Base-by-base conservation (phyloP, 176 grass and related monocot species). In the Luzula sylvatica region DNA sequence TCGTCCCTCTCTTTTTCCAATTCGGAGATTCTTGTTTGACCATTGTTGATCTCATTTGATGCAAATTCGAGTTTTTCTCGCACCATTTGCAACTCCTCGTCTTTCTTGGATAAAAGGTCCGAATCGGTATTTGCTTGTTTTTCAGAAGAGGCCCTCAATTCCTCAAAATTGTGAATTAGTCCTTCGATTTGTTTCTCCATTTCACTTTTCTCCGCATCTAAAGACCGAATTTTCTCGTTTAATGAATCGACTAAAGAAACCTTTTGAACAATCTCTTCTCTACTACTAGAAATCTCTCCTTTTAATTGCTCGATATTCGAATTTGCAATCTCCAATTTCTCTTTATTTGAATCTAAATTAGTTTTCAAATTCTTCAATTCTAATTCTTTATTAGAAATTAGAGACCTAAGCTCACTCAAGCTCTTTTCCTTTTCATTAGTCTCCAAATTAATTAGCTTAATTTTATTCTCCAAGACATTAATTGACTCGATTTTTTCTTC, bases 1-100 rank as follows among this genome's bases (percentile, higher is more conserved):
- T 64, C 65, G 62, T 78, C 49, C 72, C 71, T 62, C 74, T 99
- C 82, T 28, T 65, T 72, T 56, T 82, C 82, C 75, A 99, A 45
- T 48, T 75, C 61, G 46, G 66, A 22, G 47, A 99, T 81, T 65
- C 47, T 77, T 51, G 54, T 68, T 49, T 23, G 69, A 66, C 71
- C 72, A 59, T 78, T 92, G 51, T 13, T 78, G 39, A 74, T 73
- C 43, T 92, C 78, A 58, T 23, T 67, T 69, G 92, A 66, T 53
- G 69, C 78, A 77, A 68, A 21, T 50, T 49, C 71, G 19, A 99
- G 82, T 58, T 92, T 99, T 83, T 68, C 69, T 56, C 80, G 75
- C 70, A 99, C 43, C 17, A 74, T 28, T 75, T 79, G 59, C 35
- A 92, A 72, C 23, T 70, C 43, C 50, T 78, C 56, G 83, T 83